Evolutionary conservation across 192 early-diverging fungal species (phyloP), one percentile per base, ranked within the genome.

Genomic region (Glomus cerebriforme): DNA sequence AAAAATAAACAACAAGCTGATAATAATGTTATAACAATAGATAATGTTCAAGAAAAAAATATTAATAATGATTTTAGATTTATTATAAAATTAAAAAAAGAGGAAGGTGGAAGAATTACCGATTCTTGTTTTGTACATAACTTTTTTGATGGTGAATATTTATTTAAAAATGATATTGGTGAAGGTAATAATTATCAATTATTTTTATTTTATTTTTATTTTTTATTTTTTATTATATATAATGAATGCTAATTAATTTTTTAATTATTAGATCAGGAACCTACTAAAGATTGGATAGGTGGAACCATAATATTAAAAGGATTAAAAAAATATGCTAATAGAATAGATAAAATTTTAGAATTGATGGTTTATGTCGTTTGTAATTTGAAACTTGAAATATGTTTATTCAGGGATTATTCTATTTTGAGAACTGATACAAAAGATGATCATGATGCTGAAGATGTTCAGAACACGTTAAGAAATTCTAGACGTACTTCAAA

Each of bases 311-410:
- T 68, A 39, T 22, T 68, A 35, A 68, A 68, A n/a, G 32, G 66
- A 1, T 5, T 5, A 24, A 68, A 29, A 27, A 12, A 64, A 5
- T 64, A 43, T 32, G 35, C 1, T 3, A 26, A 68, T 68, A 9
- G n/a, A 22, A 84, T 94, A 35, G 96, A 96, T 81, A 86, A 88
- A 75, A 91, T 97, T 19, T 84, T 94, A n/a, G 88, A 92, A 47
- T 75, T 96, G 15, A 82, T 94, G 24, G 87, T 93, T 13, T 93
- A 92, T 75, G 87, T 94, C 12, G 86, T 92, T 0, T 95, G 95
- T 85, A 95, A 91, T 75, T 84, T 96, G 29, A 83, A 90, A 67
- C 82, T 97, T 43, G 96, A 98, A 80, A 87, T 88, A 7, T 87
- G 85, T 47, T 76, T 98, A 34, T 85, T 95, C 64, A 81, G 86